Conservation (phyloP, 2,329 filamentous ascomycete genomes). For the Macrophomina phaseolina region DNA sequence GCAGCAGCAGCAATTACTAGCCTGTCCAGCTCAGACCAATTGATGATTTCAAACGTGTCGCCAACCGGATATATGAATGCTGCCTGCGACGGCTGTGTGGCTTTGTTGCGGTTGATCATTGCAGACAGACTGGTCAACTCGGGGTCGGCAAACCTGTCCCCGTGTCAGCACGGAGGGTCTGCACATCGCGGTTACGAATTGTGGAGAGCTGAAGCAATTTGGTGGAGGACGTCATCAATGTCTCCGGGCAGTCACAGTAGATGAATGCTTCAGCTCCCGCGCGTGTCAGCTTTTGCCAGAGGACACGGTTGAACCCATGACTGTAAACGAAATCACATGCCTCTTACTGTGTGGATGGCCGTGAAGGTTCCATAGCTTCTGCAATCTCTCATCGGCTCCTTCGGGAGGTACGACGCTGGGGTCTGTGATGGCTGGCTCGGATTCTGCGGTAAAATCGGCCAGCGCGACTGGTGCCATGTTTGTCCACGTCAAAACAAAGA, state of each 20-base stretch:
- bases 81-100: slow-evolving; percentile 33
- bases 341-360: slow-evolving; percentile 36
- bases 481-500: background rate
- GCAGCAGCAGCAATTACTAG: slow-evolving; percentile 35
- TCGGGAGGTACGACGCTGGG: slow-evolving; percentile 35
- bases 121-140: slow-evolving; percentile 38
- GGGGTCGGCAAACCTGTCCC: slow-evolving; percentile 36
- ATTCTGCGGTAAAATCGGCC: background rate
- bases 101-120: slow-evolving; percentile 36
- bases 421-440: slow-evolving; percentile 26
- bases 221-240: too few species aligned
- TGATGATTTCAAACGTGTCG: slow-evolving; percentile 32
- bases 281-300: too few species aligned
- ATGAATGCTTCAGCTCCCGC: too few species aligned
- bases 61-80: slow-evolving; percentile 37
- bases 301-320: too few species aligned
- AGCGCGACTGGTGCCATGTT: slow-evolving; percentile 21
- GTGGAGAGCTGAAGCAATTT: too few species aligned
- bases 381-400: slow-evolving; percentile 33
- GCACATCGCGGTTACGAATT: background rate
- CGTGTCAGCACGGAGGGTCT: background rate
- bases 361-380: slow-evolving; percentile 40
- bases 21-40: slow-evolving; percentile 31
- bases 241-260: too few species aligned
- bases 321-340: background rate